A percentile compares a stretch with the other conserved stretches of the same genome.
Conservation (phyloP, 768 basidiomycete genomes). For the Hemileccinum rubropunctum region DNA sequence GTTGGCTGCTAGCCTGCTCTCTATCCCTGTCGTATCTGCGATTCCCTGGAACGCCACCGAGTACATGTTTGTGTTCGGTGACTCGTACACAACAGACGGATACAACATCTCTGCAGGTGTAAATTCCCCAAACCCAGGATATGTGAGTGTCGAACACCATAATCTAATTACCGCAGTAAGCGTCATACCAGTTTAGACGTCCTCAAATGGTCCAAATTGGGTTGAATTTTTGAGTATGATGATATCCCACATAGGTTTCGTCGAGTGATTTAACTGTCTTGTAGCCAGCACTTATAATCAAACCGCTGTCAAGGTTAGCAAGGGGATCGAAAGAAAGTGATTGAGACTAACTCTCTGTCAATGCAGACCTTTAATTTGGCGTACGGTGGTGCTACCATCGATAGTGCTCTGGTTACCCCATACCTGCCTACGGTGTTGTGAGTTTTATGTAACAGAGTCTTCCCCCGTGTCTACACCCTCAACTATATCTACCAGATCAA, state of each 20-base stretch:
- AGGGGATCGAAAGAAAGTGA: not conserved
- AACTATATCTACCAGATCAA: constrained; percentile 10
- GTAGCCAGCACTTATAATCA: constrained; percentile 54
- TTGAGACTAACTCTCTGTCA: not conserved
- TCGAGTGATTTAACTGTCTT: constrained; percentile 5
- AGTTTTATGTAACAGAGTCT: constrained; percentile 26
- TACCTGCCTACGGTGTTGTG: constrained; percentile 50
- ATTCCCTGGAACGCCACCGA: constrained; percentile 51
- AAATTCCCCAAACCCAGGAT: constrained; percentile 48
- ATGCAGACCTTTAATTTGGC: constrained; percentile 62
- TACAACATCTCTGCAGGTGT: constrained; percentile 59
- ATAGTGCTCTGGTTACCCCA: constrained; percentile 53
- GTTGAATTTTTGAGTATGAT: constrained; percentile 48
- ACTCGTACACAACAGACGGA: constrained; percentile 60
- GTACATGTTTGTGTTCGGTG: constrained; percentile 60
- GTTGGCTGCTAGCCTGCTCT: constrained; percentile 5
- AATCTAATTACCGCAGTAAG: not conserved
- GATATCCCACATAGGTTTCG: not conserved
- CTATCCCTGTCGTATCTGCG: constrained; percentile 12
- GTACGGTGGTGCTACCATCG: constrained; percentile 65
- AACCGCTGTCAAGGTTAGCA: constrained; percentile 44
- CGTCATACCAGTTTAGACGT: constrained; percentile 37
- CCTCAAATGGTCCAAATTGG: constrained; percentile 65
- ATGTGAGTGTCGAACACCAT: constrained; percentile 34
- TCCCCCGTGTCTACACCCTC: not conserved